Conservation (phyloP, 2,329 filamentous ascomycete species). For the Talaromyces sp. region DNA sequence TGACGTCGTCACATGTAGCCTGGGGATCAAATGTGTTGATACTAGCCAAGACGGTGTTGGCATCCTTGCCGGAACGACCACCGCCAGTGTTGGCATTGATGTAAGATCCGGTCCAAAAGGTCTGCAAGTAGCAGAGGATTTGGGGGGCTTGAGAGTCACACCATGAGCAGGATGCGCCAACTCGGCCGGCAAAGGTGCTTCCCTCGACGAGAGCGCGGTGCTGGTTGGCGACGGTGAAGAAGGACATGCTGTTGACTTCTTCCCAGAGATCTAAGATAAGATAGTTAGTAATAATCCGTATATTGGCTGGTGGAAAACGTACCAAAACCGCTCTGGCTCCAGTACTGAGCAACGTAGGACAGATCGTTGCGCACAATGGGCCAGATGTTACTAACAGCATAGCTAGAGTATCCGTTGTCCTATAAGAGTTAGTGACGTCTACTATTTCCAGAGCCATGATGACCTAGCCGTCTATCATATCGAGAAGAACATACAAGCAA, state of each 20-base stretch:
- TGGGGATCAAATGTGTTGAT: constrained; percentile 43
- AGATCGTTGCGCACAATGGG: constrained; percentile 74
- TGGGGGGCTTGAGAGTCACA: constrained; percentile 67
- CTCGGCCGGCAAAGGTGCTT: constrained; percentile 56
- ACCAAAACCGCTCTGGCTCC: constrained; percentile 59
- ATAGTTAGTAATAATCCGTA: background rate
- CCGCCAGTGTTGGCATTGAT: constrained; percentile 64
- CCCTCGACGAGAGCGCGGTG: constrained; percentile 63
- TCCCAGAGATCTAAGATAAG: constrained; percentile 66
- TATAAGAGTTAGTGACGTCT: constrained; percentile 1
- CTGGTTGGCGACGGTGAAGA: constrained; percentile 70
- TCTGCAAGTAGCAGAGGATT: constrained; percentile 69
- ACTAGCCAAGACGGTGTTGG: constrained; percentile 61
- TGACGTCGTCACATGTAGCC: constrained; percentile 41
- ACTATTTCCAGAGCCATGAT: background rate
- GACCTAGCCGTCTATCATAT: background rate
- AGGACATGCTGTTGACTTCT: constrained; percentile 71
- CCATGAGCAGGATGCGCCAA: constrained; percentile 59
- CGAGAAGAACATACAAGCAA: constrained; percentile 47
- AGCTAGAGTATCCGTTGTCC: constrained; percentile 54
- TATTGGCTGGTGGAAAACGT: background rate
- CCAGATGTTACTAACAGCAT: constrained; percentile 63
- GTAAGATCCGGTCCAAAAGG: constrained; percentile 66
- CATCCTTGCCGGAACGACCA: constrained; percentile 66
- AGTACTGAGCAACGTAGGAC: constrained; percentile 58